A percentile compares a stretch with the other conserved stretches of the same genome.
Conservation (phyloP, 345 rosid genomes). For the Eucalyptus erythrocorys region DNA sequence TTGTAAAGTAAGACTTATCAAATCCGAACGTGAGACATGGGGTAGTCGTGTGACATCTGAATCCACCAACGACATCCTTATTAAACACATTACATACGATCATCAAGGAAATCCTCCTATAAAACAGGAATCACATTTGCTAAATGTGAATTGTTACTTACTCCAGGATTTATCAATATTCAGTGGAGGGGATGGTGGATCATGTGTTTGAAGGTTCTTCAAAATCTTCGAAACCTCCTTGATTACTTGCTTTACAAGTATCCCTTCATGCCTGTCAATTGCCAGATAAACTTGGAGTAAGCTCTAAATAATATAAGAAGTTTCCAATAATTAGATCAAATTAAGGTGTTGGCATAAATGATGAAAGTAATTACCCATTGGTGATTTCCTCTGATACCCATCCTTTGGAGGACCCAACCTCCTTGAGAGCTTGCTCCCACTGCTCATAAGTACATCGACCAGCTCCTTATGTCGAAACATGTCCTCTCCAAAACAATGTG, state of each 20-base stretch:
- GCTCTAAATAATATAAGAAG: not conserved
- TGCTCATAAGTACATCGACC: not conserved
- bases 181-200: not conserved
- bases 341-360: not conserved
- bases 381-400: not conserved
- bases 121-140: not conserved
- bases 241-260: not conserved
- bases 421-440: not conserved
- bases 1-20: not conserved
- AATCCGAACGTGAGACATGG: not conserved
- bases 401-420: not conserved
- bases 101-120: not conserved
- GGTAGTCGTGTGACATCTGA: not conserved
- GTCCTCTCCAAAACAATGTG: not conserved
- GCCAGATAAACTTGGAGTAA: not conserved
- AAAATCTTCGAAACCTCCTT: not conserved
- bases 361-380: not conserved
- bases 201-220: not conserved
- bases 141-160: not conserved
- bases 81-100: not conserved
- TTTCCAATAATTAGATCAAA: not conserved
- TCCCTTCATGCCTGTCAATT: not conserved
- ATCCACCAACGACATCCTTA: not conserved
- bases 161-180: not conserved
- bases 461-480: not conserved